Conservation (phyloP, 2,329 filamentous ascomycete genomes). For the Trichophyton mentagrophytes region DNA sequence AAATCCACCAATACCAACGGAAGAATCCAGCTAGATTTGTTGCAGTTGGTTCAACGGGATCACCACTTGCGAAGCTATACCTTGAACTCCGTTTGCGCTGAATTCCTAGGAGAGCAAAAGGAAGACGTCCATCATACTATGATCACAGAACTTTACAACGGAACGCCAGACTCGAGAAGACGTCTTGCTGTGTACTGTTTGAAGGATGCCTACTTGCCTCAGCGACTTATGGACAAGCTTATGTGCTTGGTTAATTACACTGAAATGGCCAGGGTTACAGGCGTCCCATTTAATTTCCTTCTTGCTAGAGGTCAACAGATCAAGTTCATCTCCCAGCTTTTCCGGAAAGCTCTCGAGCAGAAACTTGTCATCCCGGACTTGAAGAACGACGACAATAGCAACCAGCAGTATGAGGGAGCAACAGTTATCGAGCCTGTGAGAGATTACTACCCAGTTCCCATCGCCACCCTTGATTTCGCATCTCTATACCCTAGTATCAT, state of each 20-base stretch:
- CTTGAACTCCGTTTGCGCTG: constrained; percentile 85
- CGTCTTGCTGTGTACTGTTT: constrained; percentile 90
- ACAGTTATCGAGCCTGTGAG: constrained; percentile 93
- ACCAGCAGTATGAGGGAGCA: constrained; percentile 92
- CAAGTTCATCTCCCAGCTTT: constrained; percentile 94
- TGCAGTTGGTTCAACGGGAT: constrained; percentile 91
- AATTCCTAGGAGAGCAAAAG: constrained; percentile 94
- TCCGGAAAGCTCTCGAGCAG: constrained; percentile 86
- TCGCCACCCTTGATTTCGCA: constrained; percentile 96
- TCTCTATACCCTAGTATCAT: constrained; percentile 98
- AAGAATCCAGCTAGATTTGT: constrained; percentile 76
- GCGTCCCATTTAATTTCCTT: constrained; percentile 91
- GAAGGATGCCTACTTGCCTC: constrained; percentile 92
- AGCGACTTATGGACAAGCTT: constrained; percentile 89
- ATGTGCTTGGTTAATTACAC: constrained; percentile 99
- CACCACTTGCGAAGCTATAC: constrained; percentile 95
- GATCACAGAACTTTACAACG: constrained; percentile 97
- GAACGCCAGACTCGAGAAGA: constrained; percentile 80
- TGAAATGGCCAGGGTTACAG: constrained; percentile 98
- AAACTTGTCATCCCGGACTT: constrained; percentile 89
- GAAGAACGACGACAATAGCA: constrained; percentile 59
- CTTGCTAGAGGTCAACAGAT: constrained; percentile 88
- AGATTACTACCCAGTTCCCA: constrained; percentile 87
- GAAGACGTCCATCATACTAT: constrained; percentile 98
- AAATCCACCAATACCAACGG: constrained; percentile 93